These are phyloP conservation scores for Ustilago crameri DNA, from an alignment of 1,284 basidiomycete species.

Conservation along the genomic window DNA sequence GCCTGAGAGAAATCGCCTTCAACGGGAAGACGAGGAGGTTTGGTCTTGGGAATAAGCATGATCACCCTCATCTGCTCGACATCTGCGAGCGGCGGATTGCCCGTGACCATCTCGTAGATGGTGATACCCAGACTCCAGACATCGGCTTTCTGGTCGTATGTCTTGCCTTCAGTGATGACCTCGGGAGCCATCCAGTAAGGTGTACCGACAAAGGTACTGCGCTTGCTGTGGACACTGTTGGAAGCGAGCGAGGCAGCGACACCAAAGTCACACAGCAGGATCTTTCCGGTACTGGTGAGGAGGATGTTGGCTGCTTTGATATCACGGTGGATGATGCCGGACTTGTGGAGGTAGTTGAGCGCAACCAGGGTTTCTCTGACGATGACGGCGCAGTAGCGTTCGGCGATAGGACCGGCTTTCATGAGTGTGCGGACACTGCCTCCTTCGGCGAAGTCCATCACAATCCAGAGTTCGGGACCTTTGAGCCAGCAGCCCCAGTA, in stretches of 20 bases:
- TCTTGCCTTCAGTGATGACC: constrained; percentile 69
- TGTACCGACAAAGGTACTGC: constrained; percentile 55
- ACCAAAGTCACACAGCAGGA: constrained; percentile 45
- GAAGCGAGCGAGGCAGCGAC: constrained; percentile 84
- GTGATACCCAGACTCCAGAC: constrained; percentile 59
- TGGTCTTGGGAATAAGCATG: constrained; percentile 86
- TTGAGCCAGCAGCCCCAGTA: constrained; percentile 97
- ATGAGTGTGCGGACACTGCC: constrained; percentile 90
- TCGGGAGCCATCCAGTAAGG: constrained; percentile 65
- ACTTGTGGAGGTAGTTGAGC: constrained; percentile 54
- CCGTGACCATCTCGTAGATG: constrained; percentile 57
- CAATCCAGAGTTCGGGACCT: constrained; percentile 96
- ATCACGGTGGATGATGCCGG: constrained; percentile 58
- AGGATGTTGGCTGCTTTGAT: constrained; percentile 58
- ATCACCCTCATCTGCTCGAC: constrained; percentile 85
- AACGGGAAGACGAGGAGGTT: constrained; percentile 83
- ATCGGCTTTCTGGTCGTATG: constrained; percentile 58
- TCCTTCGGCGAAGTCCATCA: constrained; percentile 97
- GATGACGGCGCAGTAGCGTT: constrained; percentile 88
- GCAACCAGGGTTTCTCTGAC: constrained; percentile 78
- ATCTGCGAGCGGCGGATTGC: constrained; percentile 56
- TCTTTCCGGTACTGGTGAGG: constrained; percentile 48
- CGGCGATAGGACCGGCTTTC: constrained; percentile 82
- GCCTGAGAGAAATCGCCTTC: constrained; percentile 80
- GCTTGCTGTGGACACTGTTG: constrained; percentile 71